These are phyloP conservation scores for Kentomonas sorsogonicus DNA, from an alignment of 208 protist genomes.

Conservation along the genomic window DNA sequence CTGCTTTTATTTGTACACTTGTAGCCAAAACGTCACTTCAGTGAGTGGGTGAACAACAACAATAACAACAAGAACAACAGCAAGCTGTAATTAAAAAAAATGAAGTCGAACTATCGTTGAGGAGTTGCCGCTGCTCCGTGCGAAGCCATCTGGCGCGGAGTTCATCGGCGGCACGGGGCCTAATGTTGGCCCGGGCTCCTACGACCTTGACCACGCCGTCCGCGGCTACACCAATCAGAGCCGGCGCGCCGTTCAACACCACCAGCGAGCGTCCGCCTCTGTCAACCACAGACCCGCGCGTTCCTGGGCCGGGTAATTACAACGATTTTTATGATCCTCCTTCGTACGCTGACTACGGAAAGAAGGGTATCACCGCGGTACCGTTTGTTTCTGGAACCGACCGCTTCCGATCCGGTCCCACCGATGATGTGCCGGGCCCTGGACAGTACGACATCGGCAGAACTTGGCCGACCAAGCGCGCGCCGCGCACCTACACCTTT, in stretches of 20 bases:
- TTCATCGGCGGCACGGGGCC: conserved; percentile 28
- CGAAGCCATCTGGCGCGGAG: conserved; percentile 41
- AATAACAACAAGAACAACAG: conserved; percentile 9
- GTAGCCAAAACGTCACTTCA: neutral
- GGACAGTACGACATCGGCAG: conserved; percentile 45
- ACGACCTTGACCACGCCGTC: conserved; percentile 51
- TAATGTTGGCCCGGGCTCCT: conserved; percentile 66
- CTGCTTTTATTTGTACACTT: neutral
- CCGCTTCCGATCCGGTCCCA: conserved; percentile 34
- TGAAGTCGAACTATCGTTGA: conserved; percentile 28
- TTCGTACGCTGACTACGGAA: too few relatives aligned
- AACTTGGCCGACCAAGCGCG: conserved; percentile 23
- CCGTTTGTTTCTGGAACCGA: conserved; percentile 62
- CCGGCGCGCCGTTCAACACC: conserved; percentile 68
- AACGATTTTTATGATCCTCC: conserved; percentile 9
- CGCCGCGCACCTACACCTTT: conserved; percentile 26
- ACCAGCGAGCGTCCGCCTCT: conserved; percentile 43
- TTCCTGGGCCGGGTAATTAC: conserved; percentile 69
- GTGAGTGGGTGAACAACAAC: neutral
- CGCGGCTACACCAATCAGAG: conserved; percentile 21
- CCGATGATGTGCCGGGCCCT: conserved; percentile 48
- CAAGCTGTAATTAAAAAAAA: conserved; percentile 2
- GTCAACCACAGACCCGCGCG: conserved; percentile 13
- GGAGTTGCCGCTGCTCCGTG: conserved; percentile 68
- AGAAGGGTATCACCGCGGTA: conserved; percentile 29